Percentiles rank a stretch among this genome's conserved stretches.
phyloP scores from a whole-genome alignment of 1,139 yeast genomes.

The Groenewaldozyma sp. region DNA sequence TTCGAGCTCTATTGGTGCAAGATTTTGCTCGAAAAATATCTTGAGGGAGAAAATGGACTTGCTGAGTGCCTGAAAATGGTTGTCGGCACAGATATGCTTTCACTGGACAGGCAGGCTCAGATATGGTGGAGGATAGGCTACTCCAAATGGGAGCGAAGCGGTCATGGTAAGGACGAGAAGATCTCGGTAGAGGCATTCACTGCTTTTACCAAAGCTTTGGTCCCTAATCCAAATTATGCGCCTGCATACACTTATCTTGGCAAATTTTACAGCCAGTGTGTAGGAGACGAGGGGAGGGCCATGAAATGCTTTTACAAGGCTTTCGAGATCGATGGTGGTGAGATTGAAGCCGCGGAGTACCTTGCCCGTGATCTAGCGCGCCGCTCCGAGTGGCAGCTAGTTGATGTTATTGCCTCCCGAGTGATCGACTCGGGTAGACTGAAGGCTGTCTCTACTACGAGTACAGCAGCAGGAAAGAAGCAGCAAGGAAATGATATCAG shows the following conservation, averaged over 20 bases:
- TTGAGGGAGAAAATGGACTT: conserved; percentile 48
- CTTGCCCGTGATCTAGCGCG: conserved; percentile 61
- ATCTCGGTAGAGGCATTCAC: conserved; percentile 36
- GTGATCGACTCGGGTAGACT: conserved; percentile 53
- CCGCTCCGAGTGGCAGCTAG: conserved; percentile 73
- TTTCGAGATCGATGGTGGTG: conserved; percentile 74
- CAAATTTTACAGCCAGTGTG: conserved; percentile 47
- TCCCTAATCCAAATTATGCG: conserved; percentile 55
- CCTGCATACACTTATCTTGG: conserved; percentile 80
- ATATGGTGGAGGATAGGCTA: conserved; percentile 67
- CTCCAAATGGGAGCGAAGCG: conserved; percentile 35
- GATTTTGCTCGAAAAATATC: conserved; percentile 43
- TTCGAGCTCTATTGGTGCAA: conserved; percentile 77
- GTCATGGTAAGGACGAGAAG: conserved; percentile 14
- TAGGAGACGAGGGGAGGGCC: conserved; percentile 57
- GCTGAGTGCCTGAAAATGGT: conserved; percentile 35
- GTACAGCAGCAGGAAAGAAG: conserved; percentile 16
- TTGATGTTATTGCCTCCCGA: conserved; percentile 58
- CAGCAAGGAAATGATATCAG: conserved; percentile 30
- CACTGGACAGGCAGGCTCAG: conserved; percentile 49
- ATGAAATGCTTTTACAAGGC: conserved; percentile 85
- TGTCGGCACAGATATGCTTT: conserved; percentile 42
- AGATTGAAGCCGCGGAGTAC: conserved; percentile 62
- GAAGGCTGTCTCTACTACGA: conserved; percentile 18
- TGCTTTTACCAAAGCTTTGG: conserved; percentile 52